Base-by-base conservation (phyloP, 1,284 basidiomycete genomes). In the Tetrapyrgos nigripes region DNA sequence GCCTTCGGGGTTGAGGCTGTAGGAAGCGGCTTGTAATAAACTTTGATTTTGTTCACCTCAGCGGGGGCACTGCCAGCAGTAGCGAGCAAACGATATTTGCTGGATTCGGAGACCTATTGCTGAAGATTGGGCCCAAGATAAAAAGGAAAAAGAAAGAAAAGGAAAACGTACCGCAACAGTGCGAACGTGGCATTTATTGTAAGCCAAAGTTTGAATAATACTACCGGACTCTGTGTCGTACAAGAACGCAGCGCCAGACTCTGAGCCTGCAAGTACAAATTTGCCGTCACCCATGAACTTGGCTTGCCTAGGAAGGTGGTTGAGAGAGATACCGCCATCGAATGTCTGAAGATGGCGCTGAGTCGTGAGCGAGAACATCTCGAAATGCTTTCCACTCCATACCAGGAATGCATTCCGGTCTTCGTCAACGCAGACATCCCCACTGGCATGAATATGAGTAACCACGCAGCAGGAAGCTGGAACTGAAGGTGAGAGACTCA, bases 111-210 rank as follows among this genome's bases (percentile, higher is more conserved):
- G n/a, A n/a, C n/a, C n/a, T n/a, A n/a, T n/a, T n/a, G n/a, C n/a
- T n/a, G n/a, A n/a, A n/a, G n/a, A n/a, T n/a, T n/a, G n/a, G n/a
- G n/a, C n/a, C n/a, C n/a, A n/a, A n/a, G n/a, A n/a, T n/a, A n/a
- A n/a, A n/a, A n/a, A n/a, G n/a, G n/a, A n/a, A n/a, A n/a, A n/a
- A n/a, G n/a, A n/a, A n/a, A n/a, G n/a, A n/a, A n/a, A n/a, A n/a
- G n/a, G n/a, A n/a, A n/a, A n/a, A 9, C 55, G 49, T 27, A 58
- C 56, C 3, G 56, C 50, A 19, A 58, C 56, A 1, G 49, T 8
- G 17, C 53, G 56, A 9, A 58, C 50, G 9, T 52, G 49, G 23
- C 56, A 49, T 21, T 23, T 28, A 8, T 14, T 19, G 21, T 58
- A 58, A 13, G 14, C 37, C 14, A 58, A 40, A 2, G 2, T 46